These are phyloP conservation scores for Lasiodiplodia citricola DNA, from an alignment of 2,329 filamentous ascomycete species.

Conservation along the genomic window DNA sequence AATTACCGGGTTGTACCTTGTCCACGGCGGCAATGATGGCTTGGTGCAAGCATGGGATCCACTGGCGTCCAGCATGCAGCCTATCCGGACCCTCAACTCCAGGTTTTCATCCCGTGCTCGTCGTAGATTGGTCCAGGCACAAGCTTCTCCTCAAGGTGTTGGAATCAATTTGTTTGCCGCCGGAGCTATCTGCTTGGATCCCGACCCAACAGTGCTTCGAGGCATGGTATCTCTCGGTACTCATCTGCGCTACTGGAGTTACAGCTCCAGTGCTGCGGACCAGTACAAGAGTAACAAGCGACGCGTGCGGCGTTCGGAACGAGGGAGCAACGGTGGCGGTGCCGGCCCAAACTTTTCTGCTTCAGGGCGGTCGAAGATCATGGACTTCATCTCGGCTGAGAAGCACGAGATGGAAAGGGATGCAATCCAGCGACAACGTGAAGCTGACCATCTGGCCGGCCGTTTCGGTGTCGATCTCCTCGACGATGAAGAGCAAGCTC, in stretches of 20 bases:
- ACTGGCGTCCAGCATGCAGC: conserved; percentile 77
- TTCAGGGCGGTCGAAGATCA: conserved; percentile 71
- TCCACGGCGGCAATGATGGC: conserved; percentile 93
- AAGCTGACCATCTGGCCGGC: conserved; percentile 72
- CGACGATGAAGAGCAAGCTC: conserved; percentile 64
- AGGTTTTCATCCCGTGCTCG: conserved; percentile 82
- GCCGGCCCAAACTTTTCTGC: conserved; percentile 60
- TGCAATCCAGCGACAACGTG: conserved; percentile 68
- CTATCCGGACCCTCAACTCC: conserved; percentile 85
- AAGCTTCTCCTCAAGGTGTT: conserved; percentile 69
- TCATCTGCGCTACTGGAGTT: conserved; percentile 90
- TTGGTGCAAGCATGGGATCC: conserved; percentile 97
- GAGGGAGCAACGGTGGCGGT: conserved; percentile 63
- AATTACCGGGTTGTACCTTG: conserved; percentile 82
- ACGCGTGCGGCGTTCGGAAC: conserved; percentile 72
- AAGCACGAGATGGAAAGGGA: conserved; percentile 78
- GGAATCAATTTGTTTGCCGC: conserved; percentile 81
- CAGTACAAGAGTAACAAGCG: conserved; percentile 79
- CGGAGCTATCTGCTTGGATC: conserved; percentile 83
- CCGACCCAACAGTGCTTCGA: conserved; percentile 82
- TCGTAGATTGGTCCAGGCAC: conserved; percentile 71
- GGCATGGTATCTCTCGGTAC: conserved; percentile 88
- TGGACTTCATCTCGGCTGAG: conserved; percentile 86
- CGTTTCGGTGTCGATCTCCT: conserved; percentile 84
- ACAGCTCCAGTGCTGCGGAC: conserved; percentile 78